Evolutionary conservation across 2,329 filamentous ascomycete genomes (phyloP), one percentile per base, ranked within the genome.

Genomic region (Aspergillus carbonarius): DNA sequence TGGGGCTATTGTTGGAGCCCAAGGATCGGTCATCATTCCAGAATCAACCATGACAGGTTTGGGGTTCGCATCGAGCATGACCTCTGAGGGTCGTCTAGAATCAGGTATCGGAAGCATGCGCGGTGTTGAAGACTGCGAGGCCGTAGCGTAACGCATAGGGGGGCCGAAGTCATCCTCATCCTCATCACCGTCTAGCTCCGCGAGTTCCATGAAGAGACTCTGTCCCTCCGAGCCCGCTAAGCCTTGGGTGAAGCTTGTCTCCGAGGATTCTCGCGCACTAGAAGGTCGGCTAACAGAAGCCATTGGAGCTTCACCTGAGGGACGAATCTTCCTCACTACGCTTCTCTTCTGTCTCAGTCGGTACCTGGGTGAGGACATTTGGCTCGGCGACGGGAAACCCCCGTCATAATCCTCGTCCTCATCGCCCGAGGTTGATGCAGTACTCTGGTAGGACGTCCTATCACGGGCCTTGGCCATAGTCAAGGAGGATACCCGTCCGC

Each of bases 121-220:
- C 7, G 78, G 77, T 8, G 76, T 79, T 8, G 77, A 79, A 8
- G 69, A 61, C 35, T 69, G 70, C 8, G 77, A 77, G 40, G 64
- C 61, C 18, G 70, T 63, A 47, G 71, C 70, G 13, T 68, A 69
- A 54, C 70, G 59, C 76, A 80, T 55, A 18, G 74, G 70, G n/a
- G 74, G 72, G 18, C 72, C 76, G 57, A 77, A 80, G 25, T 89
- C 88, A 61, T 89, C 88, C 60, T 71, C 71, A 62, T 91, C 90
- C 65, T 89, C 88, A 63, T 70, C 80, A 57, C 86, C 86, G 61
- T 86, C 88, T 44, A 97, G 79, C 64, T 92, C 91, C 54, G 90
- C 91, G 42, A 99, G 83, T 75, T 99, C 95, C 40, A 92, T 92
- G 72, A 95, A 96, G 52, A 99, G 81, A 69, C 90, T 98, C 78